Percentiles rank a stretch among this genome's conserved stretches.
phyloP scores from a whole-genome alignment of 495 filamentous ascomycete genomes.

The Schizothecium vesticola region DNA sequence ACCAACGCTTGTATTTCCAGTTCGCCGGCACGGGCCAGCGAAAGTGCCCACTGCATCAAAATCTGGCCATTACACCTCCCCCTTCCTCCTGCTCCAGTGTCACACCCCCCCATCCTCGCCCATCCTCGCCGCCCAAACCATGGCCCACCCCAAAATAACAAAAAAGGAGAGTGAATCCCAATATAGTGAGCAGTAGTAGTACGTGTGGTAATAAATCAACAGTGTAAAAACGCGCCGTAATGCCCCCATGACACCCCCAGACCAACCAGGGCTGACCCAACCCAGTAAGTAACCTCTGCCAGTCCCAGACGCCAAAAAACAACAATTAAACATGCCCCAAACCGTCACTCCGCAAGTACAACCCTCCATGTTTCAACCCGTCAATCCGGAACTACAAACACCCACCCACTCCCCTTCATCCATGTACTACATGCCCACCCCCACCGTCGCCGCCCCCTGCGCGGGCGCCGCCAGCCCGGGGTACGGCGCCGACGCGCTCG shows the following conservation, averaged over 20 bases:
- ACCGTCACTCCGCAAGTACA: not conserved
- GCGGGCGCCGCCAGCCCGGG: not conserved
- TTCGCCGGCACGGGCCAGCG: not conserved
- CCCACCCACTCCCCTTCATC: not conserved
- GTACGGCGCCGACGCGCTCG: constrained; percentile 3
- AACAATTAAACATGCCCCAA: not conserved
- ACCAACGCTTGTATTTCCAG: not conserved
- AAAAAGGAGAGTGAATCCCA: not conserved
- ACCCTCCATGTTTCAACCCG: not conserved
- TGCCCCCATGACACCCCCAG: not conserved
- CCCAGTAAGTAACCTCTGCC: not conserved
- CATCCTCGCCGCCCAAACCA: not conserved
- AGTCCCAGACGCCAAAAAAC: not conserved
- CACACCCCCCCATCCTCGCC: not conserved
- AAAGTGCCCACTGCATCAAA: not conserved
- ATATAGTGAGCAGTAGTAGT: not conserved
- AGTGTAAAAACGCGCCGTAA: not conserved
- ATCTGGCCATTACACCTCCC: not conserved
- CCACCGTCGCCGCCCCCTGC: not conserved
- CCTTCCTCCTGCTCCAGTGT: too few relatives aligned
- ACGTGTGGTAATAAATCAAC: not conserved
- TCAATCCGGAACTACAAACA: not conserved
- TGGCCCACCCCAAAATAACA: not conserved
- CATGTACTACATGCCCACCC: not conserved
- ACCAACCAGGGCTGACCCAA: too few relatives aligned